A percentile compares a stretch with the other conserved stretches of the same genome.
These are phyloP conservation scores for Mortierella sp. DNA, from an alignment of 371 early-diverging fungal genomes.

Conservation along the genomic window DNA sequence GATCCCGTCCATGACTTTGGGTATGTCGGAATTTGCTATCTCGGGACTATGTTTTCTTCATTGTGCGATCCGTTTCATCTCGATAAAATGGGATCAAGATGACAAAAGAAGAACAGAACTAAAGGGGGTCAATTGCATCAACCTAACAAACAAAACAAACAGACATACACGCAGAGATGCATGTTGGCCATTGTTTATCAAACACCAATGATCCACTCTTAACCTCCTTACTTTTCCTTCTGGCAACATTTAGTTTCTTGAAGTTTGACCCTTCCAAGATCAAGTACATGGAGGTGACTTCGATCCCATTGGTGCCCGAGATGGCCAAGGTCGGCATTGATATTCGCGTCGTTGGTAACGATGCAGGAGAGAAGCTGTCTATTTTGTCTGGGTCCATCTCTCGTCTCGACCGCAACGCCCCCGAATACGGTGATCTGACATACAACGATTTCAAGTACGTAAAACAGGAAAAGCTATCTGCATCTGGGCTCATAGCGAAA, in stretches of 20 bases:
- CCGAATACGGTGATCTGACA: conserved; percentile 77
- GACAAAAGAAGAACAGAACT: neutral
- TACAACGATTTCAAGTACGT: conserved; percentile 77
- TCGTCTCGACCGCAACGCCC: conserved; percentile 88
- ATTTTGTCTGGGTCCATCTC: conserved; percentile 92
- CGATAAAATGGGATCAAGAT: neutral
- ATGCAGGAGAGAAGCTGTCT: conserved; percentile 94
- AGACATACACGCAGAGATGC: neutral
- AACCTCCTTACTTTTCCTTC: neutral
- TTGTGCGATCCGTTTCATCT: conserved; percentile 2
- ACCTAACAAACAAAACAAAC: neutral
- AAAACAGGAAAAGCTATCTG: neutral
- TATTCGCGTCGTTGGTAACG: conserved; percentile 94
- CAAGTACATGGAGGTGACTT: conserved; percentile 85
- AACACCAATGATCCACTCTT: neutral
- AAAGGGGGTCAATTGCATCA: neutral
- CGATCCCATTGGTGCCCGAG: conserved; percentile 86
- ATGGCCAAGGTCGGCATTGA: conserved; percentile 92
- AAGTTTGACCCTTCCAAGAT: conserved; percentile 81
- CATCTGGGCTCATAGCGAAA: conserved; percentile 6
- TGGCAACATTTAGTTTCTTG: conserved; percentile 55
- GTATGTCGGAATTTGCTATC: conserved; percentile 54
- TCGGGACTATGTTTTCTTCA: neutral
- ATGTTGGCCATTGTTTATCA: neutral
- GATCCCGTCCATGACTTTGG: conserved; percentile 88